These are phyloP conservation scores for Suillus americanus DNA, from an alignment of 768 basidiomycete species.

Conservation along the genomic window DNA sequence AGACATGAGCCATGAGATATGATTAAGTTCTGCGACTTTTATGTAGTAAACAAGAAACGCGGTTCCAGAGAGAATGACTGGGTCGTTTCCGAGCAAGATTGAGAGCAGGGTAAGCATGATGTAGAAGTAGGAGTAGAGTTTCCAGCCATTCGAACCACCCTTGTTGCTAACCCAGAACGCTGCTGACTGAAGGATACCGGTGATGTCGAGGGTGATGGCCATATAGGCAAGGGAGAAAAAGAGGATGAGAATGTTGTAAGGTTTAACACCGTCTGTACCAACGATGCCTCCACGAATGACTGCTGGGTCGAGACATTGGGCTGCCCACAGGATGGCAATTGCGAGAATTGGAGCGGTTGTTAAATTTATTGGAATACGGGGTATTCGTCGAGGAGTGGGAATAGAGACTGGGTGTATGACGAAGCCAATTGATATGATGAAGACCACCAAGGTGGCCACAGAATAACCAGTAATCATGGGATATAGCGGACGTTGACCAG, in stretches of 20 bases:
- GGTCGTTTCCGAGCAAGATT: constrained; percentile 88
- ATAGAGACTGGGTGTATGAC: constrained; percentile 49
- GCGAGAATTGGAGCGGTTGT: constrained; percentile 54
- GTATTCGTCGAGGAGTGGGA: constrained; percentile 34
- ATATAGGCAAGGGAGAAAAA: constrained; percentile 94
- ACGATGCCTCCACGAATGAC: constrained; percentile 78
- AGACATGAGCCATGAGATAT: constrained; percentile 68
- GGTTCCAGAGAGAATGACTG: constrained; percentile 89
- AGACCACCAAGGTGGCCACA: constrained; percentile 51
- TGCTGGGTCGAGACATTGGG: constrained; percentile 44
- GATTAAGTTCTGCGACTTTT: constrained; percentile 47
- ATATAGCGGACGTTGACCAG: too few relatives aligned
- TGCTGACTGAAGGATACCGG: constrained; percentile 82
- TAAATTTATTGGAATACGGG: constrained; percentile 44
- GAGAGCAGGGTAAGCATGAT: constrained; percentile 77
- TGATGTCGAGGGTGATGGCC: constrained; percentile 87
- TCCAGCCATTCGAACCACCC: constrained; percentile 71
- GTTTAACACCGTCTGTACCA: constrained; percentile 74
- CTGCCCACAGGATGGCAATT: constrained; percentile 53
- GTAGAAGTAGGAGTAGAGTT: constrained; percentile 80
- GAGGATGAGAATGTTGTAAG: constrained; percentile 90
- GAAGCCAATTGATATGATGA: constrained; percentile 51
- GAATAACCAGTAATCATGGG: constrained; percentile 42
- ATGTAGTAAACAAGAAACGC: constrained; percentile 91
- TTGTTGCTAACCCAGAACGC: constrained; percentile 88